Conservation (phyloP, 2,329 filamentous ascomycete genomes). For the Xylariaceae sp. region DNA sequence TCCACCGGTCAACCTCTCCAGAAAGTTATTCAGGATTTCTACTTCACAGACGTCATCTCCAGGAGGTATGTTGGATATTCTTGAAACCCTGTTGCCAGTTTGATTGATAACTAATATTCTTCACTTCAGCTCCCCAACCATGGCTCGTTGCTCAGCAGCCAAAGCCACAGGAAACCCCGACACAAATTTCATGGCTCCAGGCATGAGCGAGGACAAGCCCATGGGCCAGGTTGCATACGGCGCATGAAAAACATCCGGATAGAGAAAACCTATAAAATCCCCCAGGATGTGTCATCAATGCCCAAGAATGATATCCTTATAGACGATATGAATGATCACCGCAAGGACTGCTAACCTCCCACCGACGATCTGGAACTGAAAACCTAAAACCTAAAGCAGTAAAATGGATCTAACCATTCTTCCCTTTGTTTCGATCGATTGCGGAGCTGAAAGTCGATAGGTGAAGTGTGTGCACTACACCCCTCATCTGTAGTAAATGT, state of each 20-base stretch:
- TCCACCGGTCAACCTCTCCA: slow-evolving; percentile 69
- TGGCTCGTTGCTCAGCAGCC: slow-evolving; percentile 93
- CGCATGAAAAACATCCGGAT: slow-evolving; percentile 40
- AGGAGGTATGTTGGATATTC: slow-evolving; percentile 65
- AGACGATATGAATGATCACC: too few species aligned
- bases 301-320: too few species aligned
- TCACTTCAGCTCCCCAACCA: slow-evolving; percentile 81
- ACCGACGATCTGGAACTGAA: too few species aligned
- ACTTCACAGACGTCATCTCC: slow-evolving; percentile 95
- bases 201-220: slow-evolving; percentile 59
- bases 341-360: too few species aligned
- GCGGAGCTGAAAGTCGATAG: too few species aligned
- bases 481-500: too few species aligned
- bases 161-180: slow-evolving; percentile 78
- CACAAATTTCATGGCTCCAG: slow-evolving; percentile 75
- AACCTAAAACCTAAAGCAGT: too few species aligned
- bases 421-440: too few species aligned
- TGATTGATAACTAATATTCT: slow-evolving; percentile 8
- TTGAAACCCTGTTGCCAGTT: slow-evolving; percentile 17
- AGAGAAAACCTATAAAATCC: too few species aligned
- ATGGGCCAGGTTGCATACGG: slow-evolving; percentile 60
- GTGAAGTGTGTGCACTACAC: too few species aligned
- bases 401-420: too few species aligned
- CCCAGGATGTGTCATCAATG: too few species aligned
- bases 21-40: slow-evolving; percentile 92